Evolutionary conservation across 139 green algal species (phyloP), one percentile per base, ranked within the genome.

Genomic region (Tetradesmus obliquus): DNA sequence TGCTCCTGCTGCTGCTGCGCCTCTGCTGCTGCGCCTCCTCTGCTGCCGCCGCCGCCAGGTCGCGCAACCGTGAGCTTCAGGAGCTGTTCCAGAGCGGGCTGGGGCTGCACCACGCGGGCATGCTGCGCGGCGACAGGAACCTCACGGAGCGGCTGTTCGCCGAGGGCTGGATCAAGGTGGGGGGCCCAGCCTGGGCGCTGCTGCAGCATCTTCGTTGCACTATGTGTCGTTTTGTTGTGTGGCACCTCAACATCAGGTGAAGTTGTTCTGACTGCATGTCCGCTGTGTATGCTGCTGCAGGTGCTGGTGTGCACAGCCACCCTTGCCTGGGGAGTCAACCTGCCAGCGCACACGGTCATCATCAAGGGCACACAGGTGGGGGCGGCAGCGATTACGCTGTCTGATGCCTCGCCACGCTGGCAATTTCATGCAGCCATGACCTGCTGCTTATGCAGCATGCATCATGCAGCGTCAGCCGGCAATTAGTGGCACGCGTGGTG

Each of bases 251-350:
- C 6, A 71, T 17, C 2, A 51, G 72, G 7, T 12, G 72, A 17
- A 9, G 17, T 3, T 51, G 72, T 13, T 13, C 72, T 51, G 12
- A 7, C 72, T 24, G 17, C 72, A 53, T 32, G 22, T 13, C 72
- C 19, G 19, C 19, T 8, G 22, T 81, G 72, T 81, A 32, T 32
- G 53, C 86, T 84, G 57, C 81, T 88, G 20, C 96, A 95, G 87
- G 97, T 99, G 82, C 95, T 99, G 82, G 96, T 95, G 91, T 99
- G 97, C 90, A 99, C 98, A 10, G 98, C 98, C 58, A 99, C 98
- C 0, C 94, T 99, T 82, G 98, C 98, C 1, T 99, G 98, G 98
- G 98, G 98, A 9, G 98, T 99, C 86, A 99, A 99, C 96, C 95
- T 99, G 80, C 98, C 98, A 0, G 97, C 98, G 3, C 97, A 99